Percentiles rank a stretch among this genome's conserved stretches.
Evolutionary conservation across 2,329 filamentous ascomycete species (phyloP).

Genomic region (Botrytis porri): DNA sequence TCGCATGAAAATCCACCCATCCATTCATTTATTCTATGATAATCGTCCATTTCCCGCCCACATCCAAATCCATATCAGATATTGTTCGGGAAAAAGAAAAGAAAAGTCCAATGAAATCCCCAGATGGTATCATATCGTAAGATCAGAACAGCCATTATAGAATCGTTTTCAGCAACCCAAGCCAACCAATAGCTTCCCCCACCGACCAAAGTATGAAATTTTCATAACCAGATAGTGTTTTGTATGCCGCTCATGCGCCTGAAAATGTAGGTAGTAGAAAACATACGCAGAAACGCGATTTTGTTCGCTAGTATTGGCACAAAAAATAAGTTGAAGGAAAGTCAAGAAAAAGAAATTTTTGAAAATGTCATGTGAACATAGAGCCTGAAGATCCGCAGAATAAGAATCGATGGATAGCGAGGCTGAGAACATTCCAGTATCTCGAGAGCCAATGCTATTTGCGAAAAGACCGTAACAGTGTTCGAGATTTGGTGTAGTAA

Average conservation of each 20-base stretch:
- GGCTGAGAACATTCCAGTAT: conserved; percentile 37
- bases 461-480: conserved; percentile 18
- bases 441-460: conserved; percentile 26
- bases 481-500: conserved; percentile 26
- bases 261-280: conserved; percentile 10
- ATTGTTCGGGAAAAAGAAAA: conserved; percentile 5
- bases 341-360: background rate
- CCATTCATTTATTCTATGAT: conserved; percentile 5
- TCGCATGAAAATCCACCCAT: conserved; percentile 6
- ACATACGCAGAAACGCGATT: conserved; percentile 7
- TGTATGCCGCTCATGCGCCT: conserved; percentile 5
- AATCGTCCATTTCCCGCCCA: background rate
- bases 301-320: conserved; percentile 4
- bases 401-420: background rate
- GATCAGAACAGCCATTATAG: conserved; percentile 9
- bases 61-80: conserved; percentile 1
- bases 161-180: conserved; percentile 1
- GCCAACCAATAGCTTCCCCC: conserved; percentile 1
- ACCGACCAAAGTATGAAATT: conserved; percentile 4
- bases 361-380: conserved; percentile 5
- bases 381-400: background rate
- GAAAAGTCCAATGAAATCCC: background rate
- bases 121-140: conserved; percentile 13
- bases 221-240: conserved; percentile 11
- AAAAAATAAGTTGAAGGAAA: conserved; percentile 14